A percentile compares a stretch with the other conserved stretches of the same genome.
Evolutionary conservation across 2,329 filamentous ascomycete species (phyloP).

Genomic region (Ambrosiella cleistominuta): DNA sequence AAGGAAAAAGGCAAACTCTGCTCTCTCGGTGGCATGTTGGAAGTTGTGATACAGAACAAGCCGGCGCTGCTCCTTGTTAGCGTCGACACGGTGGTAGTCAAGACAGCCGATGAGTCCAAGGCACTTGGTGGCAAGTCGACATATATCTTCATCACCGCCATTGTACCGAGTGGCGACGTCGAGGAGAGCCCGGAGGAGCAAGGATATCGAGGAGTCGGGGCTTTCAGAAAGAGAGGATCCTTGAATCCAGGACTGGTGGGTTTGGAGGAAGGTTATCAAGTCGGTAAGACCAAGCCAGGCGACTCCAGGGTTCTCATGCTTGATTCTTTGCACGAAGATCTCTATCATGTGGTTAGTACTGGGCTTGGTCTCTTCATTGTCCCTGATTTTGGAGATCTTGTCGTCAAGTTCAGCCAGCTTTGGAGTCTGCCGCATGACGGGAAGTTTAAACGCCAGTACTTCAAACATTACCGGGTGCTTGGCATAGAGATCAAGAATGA

Average conservation of each 20-base stretch:
- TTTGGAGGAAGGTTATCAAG: conserved; percentile 52
- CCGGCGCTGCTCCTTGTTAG: conserved; percentile 58
- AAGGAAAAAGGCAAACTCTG: conserved; percentile 71
- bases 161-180: conserved; percentile 75
- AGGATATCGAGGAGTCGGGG: conserved; percentile 54
- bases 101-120: conserved; percentile 80
- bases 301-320: conserved; percentile 72
- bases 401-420: conserved; percentile 50
- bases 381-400: conserved; percentile 27
- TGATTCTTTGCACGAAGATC: conserved; percentile 55
- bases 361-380: conserved; percentile 32
- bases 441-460: conserved; percentile 55
- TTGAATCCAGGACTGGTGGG: conserved; percentile 63
- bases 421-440: conserved; percentile 55
- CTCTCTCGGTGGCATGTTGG: conserved; percentile 54
- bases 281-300: conserved; percentile 68
- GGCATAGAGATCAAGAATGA: conserved; percentile 49
- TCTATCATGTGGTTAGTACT: conserved; percentile 17
- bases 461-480: conserved; percentile 42
- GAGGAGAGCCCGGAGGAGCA: conserved; percentile 59
- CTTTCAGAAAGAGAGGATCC: conserved; percentile 67
- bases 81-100: conserved; percentile 78
- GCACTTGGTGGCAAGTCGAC: conserved; percentile 58
- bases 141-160: conserved; percentile 46
- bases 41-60: conserved; percentile 84